phyloP scores from a whole-genome alignment of 495 filamentous ascomycete species.

The Podospora pseudopauciseta region DNA sequence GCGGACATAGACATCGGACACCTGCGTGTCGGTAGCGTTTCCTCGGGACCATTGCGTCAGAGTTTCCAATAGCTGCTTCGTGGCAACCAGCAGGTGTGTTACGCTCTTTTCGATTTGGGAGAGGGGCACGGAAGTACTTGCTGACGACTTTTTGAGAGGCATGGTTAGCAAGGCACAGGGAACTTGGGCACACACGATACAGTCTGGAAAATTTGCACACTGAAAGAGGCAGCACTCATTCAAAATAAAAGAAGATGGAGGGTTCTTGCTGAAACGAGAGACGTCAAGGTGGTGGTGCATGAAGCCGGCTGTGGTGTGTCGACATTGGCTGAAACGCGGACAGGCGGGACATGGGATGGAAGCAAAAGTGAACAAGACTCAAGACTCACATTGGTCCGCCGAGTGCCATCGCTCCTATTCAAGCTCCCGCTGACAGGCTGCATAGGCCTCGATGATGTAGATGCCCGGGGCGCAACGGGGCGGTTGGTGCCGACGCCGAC shows the following conservation, averaged over 20 bases:
- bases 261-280: not conserved
- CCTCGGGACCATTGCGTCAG: conserved; percentile 95
- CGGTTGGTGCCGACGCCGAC: conserved; percentile 35
- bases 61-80: conserved; percentile 95
- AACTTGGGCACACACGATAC: not conserved
- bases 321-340: conserved; percentile 10
- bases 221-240: conserved; percentile 2
- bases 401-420: conserved; percentile 33
- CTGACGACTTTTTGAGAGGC: conserved; percentile 39
- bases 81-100: conserved; percentile 93
- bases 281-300: not conserved
- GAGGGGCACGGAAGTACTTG: conserved; percentile 50
- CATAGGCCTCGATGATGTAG: conserved; percentile 36
- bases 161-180: conserved; percentile 14
- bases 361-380: conserved; percentile 1
- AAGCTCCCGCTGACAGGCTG: conserved; percentile 28
- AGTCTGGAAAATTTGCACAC: not conserved
- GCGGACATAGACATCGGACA: conserved; percentile 96
- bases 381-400: conserved; percentile 51
- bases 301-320: conserved; percentile 12
- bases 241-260: not conserved
- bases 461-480: conserved; percentile 42
- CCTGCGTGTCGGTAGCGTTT: conserved; percentile 84
- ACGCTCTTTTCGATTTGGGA: conserved; percentile 98
- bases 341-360: conserved; percentile 12